Base-by-base conservation (phyloP, 2,329 filamentous ascomycete species). In the Fusarium scirpi region DNA sequence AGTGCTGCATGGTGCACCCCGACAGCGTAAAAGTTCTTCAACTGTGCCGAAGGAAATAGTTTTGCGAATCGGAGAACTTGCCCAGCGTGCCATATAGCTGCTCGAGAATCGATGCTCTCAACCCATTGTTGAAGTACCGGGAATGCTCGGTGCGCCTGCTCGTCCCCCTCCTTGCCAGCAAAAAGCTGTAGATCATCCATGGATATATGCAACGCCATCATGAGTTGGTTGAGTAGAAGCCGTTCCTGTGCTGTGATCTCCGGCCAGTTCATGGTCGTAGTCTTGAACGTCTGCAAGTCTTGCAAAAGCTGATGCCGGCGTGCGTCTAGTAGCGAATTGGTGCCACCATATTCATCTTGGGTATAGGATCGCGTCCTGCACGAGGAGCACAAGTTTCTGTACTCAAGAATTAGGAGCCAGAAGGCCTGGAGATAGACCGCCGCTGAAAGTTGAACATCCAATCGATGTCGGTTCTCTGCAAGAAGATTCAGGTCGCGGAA, bases 1-100 rank as follows among this genome's bases (percentile, higher is more conserved):
- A 94, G 81, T 15, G 86, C 85, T 6, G 89, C 90, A 75, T 93
- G 91, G 74, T 92, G 91, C 1, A 92, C 85, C 0, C 87, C 89
- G 9, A 93, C 87, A 1, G 90, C 90, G 66, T 89, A 87, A 76
- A 93, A 92, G 67, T 91, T 89, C 45, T 88, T 86, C 6, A 92
- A 78, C 13, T 86, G 82, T 0, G 85, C 83, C 3, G 80, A 76
- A 0, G 87, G 84, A 49, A 90, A 86, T 49, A 80, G 65, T 72
- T 85, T 86, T 3, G 89, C 90, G 43, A 87, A 85, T 10, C 89
- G 85, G 8, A 93, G 76, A 3, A 91, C 84, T 76, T 92, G 91
- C 0, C 89, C 90, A 2, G 91, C 91, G 70, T 91, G 89, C 86
- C 88, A 92, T 1, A 92, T 76, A 12, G 90, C 87, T 65, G 87